Conservation (phyloP, 2,329 filamentous ascomycete species). For the Cordyceps cicadae region DNA sequence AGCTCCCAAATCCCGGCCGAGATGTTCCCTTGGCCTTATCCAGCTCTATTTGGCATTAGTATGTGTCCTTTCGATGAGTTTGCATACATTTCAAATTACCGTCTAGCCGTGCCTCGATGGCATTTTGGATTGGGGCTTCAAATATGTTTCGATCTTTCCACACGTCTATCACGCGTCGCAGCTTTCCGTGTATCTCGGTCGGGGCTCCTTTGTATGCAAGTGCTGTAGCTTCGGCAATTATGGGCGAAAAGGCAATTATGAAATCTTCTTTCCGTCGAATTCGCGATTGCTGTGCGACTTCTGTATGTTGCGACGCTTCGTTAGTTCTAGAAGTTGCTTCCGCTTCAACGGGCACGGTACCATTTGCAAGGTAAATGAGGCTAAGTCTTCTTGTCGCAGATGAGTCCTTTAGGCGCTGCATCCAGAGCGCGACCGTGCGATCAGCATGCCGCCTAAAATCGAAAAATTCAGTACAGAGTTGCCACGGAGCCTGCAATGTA, state of each 20-base stretch:
- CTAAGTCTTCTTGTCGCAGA: constrained; percentile 79
- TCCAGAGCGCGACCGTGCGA: constrained; percentile 84
- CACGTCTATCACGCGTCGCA: constrained; percentile 84
- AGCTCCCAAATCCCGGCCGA: constrained; percentile 47
- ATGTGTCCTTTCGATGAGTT: background rate
- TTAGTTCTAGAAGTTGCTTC: constrained; percentile 1
- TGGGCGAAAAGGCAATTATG: constrained; percentile 78
- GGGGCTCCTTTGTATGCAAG: constrained; percentile 86
- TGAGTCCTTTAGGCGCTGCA: constrained; percentile 81
- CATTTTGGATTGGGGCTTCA: constrained; percentile 67
- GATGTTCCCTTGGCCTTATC: constrained; percentile 50
- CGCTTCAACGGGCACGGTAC: constrained; percentile 36
- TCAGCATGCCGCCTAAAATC: constrained; percentile 73
- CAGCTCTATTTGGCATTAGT: constrained; percentile 39
- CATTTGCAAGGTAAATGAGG: constrained; percentile 90
- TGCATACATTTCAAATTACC: constrained; percentile 42
- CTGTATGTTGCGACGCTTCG: constrained; percentile 36
- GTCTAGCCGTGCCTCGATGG: constrained; percentile 70
- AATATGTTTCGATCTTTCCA: constrained; percentile 88
- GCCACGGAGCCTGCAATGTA: constrained; percentile 4
- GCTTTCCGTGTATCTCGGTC: constrained; percentile 76
- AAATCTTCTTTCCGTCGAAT: constrained; percentile 90
- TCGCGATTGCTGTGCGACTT: constrained; percentile 94
- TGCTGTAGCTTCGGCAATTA: constrained; percentile 84
- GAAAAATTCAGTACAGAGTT: constrained; percentile 3